Evolutionary conservation across 2,329 filamentous ascomycete genomes (phyloP).

Genomic region (Fonsecaea pugnacius): DNA sequence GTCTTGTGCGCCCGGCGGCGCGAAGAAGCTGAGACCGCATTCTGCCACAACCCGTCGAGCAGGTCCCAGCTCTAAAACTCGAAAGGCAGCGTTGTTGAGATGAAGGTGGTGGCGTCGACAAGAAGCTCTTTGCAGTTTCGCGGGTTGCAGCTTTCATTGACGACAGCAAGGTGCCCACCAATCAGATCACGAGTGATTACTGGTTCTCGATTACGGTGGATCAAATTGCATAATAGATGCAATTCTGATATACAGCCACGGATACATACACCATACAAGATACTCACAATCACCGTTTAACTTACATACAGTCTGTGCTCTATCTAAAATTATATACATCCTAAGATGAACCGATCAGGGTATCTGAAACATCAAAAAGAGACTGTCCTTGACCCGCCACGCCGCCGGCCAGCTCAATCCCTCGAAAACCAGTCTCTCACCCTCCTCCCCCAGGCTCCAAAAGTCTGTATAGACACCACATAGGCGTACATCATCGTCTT

Average conservation of each 20-base stretch:
- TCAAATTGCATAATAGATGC: background rate
- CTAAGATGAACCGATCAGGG: background rate
- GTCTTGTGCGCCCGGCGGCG: slow-evolving; percentile 60
- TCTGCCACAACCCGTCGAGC: slow-evolving; percentile 44
- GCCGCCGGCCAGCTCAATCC: background rate
- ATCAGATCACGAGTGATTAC: slow-evolving; percentile 11
- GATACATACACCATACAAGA: background rate
- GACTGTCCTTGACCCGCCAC: background rate
- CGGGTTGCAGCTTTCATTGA: slow-evolving; percentile 25
- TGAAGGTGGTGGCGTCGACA: slow-evolving; percentile 27
- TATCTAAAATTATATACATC: background rate
- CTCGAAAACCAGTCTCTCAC: slow-evolving; percentile 9
- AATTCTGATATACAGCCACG: background rate
- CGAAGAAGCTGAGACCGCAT: slow-evolving; percentile 69
- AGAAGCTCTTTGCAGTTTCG: slow-evolving; percentile 28
- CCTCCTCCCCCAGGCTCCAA: slow-evolving; percentile 22
- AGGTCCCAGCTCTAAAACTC: slow-evolving; percentile 35
- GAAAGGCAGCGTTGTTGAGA: slow-evolving; percentile 20
- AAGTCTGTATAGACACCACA: slow-evolving; percentile 5
- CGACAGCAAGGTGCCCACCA: slow-evolving; percentile 7
- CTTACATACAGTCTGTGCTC: background rate
- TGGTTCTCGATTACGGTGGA: slow-evolving; percentile 1
- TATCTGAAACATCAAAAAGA: background rate
- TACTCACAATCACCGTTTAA: background rate
- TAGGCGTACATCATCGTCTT: slow-evolving; percentile 20